Evolutionary conservation across 257 asterid genomes (phyloP).

Genomic region (Plantago major): DNA sequence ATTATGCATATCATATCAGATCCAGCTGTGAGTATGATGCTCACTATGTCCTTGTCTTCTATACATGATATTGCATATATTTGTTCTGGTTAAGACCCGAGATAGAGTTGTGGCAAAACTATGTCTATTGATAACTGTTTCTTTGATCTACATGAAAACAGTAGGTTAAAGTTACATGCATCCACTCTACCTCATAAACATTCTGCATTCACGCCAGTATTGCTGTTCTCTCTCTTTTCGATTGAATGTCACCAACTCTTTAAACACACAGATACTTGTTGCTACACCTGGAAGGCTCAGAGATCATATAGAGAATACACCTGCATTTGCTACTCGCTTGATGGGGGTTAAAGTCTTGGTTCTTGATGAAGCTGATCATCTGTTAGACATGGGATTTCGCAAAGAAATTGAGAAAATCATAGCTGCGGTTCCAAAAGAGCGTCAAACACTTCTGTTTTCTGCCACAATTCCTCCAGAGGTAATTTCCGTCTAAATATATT

Average conservation of each 20-base stretch:
- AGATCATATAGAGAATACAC: slow-evolving; percentile 90
- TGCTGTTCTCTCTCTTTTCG: background rate
- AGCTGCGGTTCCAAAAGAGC: slow-evolving; percentile 89
- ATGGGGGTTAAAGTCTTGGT: slow-evolving; percentile 92
- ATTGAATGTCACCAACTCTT: slow-evolving; percentile 1
- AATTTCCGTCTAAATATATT: slow-evolving; percentile 13
- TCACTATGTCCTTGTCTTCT: too few species aligned
- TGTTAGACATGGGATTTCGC: slow-evolving; percentile 96
- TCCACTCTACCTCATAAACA: too few species aligned
- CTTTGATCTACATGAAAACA: too few species aligned
- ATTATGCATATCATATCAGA: background rate
- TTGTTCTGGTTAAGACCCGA: background rate
- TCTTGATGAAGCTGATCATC: slow-evolving; percentile 97
- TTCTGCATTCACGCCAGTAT: background rate
- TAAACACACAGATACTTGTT: slow-evolving; percentile 72
- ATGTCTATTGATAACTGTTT: too few species aligned
- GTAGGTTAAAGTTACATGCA: too few species aligned
- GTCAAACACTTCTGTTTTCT: slow-evolving; percentile 94
- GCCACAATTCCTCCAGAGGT: slow-evolving; percentile 94
- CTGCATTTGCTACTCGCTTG: slow-evolving; percentile 86
- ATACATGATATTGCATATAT: background rate
- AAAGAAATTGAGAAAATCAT: slow-evolving; percentile 85
- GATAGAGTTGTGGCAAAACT: too few species aligned
- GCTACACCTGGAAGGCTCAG: slow-evolving; percentile 98
- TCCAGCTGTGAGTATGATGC: too few species aligned